A percentile compares a stretch with the other conserved stretches of the same genome.
phyloP scores from a whole-genome alignment of 306 rosid genomes.

The Cucurbita moschata region DNA sequence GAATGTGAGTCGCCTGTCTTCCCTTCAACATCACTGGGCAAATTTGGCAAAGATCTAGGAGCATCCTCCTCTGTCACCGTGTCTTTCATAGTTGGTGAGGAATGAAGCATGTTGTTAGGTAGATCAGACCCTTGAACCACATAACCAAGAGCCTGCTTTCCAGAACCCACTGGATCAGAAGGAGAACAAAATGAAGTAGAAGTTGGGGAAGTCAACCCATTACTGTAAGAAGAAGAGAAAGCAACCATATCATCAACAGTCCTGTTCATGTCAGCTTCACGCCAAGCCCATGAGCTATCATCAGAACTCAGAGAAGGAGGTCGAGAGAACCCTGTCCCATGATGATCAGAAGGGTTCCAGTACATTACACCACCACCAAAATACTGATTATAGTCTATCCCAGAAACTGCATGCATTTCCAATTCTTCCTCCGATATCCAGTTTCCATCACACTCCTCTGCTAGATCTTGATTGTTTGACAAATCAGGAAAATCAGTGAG shows the following conservation, averaged over 20 bases:
- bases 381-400: conserved; percentile 74
- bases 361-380: conserved; percentile 97
- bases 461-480: conserved; percentile 40
- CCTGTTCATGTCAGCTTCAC: conserved; percentile 88
- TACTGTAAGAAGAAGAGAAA: conserved; percentile 75
- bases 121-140: conserved; percentile 67
- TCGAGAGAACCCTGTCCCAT: conserved; percentile 74
- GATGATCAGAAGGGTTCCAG: conserved; percentile 84
- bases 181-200: conserved; percentile 77
- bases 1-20: conserved; percentile 52
- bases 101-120: conserved; percentile 56
- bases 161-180: conserved; percentile 65
- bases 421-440: conserved; percentile 88
- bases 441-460: conserved; percentile 73
- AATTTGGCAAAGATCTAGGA: conserved; percentile 46
- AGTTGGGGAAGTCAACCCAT: conserved; percentile 83
- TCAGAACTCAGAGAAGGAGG: conserved; percentile 96
- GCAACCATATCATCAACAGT: conserved; percentile 99
- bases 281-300: conserved; percentile 95
- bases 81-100: conserved; percentile 55
- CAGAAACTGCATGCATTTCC: conserved; percentile 82
- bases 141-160: conserved; percentile 61
- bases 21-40: conserved; percentile 57
- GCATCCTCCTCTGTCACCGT: conserved; percentile 44
- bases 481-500: conserved; percentile 48